Conservation (phyloP, 306 rosid genomes). For the Vigna angularis region DNA sequence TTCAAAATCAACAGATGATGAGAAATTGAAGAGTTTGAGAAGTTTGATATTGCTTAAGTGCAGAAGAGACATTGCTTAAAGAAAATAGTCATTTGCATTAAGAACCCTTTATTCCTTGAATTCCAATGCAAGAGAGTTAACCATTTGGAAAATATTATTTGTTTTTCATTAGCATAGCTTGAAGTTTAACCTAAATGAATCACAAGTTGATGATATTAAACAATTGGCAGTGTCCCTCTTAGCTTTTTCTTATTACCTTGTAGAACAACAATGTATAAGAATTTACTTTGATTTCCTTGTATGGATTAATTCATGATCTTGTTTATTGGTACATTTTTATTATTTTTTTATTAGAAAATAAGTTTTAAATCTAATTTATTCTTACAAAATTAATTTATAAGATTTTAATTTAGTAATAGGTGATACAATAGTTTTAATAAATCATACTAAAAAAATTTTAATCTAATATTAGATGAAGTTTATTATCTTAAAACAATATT, state of each 20-base stretch:
- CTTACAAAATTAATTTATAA: too few relatives aligned
- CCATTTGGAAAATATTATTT: slow-evolving; percentile 26
- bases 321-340: too few relatives aligned
- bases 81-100: slow-evolving; percentile 46
- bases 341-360: too few relatives aligned
- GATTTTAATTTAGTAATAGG: too few relatives aligned
- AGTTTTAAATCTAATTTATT: too few relatives aligned
- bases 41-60: slow-evolving; percentile 18
- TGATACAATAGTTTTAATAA: too few relatives aligned
- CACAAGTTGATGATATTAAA: slow-evolving; percentile 28
- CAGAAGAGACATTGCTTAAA: slow-evolving; percentile 55
- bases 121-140: slow-evolving; percentile 69
- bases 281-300: neutral
- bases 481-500: too few relatives aligned
- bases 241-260: slow-evolving; percentile 1
- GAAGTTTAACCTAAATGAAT: slow-evolving; percentile 47
- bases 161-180: slow-evolving; percentile 44
- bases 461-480: too few relatives aligned
- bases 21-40: slow-evolving; percentile 3
- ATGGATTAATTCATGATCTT: neutral
- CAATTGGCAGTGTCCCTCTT: neutral
- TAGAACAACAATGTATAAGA: slow-evolving; percentile 7
- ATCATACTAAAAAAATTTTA: too few relatives aligned
- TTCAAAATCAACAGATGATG: slow-evolving; percentile 12
- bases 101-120: slow-evolving; percentile 59